Conservation (phyloP, 805 yeast genomes). For the Starmerella apicola region DNA sequence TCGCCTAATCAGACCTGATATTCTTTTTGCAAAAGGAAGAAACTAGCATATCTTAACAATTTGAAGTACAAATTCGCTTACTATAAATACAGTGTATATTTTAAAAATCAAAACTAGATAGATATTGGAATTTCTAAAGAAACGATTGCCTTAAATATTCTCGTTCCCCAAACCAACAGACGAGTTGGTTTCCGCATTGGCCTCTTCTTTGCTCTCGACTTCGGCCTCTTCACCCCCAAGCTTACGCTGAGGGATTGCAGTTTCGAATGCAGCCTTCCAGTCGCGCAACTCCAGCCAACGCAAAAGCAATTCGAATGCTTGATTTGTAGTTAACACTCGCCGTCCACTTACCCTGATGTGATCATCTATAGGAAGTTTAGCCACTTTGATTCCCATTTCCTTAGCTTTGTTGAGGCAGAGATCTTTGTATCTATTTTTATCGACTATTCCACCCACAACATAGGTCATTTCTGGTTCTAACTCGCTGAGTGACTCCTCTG, state of each 20-base stretch:
- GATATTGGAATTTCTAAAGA: too few relatives aligned
- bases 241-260: constrained; percentile 77
- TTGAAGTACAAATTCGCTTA: too few relatives aligned
- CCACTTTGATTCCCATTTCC: constrained; percentile 55
- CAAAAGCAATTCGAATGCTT: constrained; percentile 79
- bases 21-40: too few relatives aligned
- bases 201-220: background rate
- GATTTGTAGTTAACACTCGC: constrained; percentile 82
- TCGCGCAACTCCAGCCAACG: constrained; percentile 66
- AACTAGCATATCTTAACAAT: too few relatives aligned
- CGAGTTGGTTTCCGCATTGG: background rate
- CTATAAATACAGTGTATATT: too few relatives aligned
- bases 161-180: background rate
- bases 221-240: constrained; percentile 16
- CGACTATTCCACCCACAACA: constrained; percentile 91
- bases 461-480: constrained; percentile 63
- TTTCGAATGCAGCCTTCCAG: constrained; percentile 80
- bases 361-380: constrained; percentile 76
- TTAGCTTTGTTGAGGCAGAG: constrained; percentile 75
- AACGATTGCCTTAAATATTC: too few relatives aligned
- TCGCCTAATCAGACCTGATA: too few relatives aligned
- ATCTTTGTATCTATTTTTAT: constrained; percentile 76
- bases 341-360: constrained; percentile 74
- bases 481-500: constrained; percentile 52
- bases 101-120: too few relatives aligned